phyloP scores from a whole-genome alignment of 192 early-diverging fungal species.

The Coemansia sp. region DNA sequence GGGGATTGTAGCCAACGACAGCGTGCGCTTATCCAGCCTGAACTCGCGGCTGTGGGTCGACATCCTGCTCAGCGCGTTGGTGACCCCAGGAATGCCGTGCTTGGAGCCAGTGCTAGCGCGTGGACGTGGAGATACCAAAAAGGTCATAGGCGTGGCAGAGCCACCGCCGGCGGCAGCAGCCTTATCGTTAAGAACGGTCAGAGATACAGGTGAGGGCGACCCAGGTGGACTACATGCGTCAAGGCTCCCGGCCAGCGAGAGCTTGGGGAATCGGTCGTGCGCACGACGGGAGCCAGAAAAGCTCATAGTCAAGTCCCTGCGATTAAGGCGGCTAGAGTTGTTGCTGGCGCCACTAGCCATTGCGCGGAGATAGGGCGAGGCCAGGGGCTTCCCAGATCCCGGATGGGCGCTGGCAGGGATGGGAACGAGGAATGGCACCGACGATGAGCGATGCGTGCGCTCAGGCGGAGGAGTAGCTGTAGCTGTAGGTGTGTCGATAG shows the following conservation, averaged over 20 bases:
- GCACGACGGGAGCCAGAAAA: constrained; percentile 19
- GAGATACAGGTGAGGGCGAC: constrained; percentile 25
- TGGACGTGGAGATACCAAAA: constrained; percentile 49
- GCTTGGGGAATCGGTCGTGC: constrained; percentile 42
- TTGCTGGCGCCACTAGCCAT: constrained; percentile 35
- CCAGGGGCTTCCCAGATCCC: constrained; percentile 13
- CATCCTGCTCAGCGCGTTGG: constrained; percentile 26
- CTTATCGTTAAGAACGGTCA: constrained; percentile 21
- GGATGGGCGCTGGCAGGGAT: constrained; percentile 19
- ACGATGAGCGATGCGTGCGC: constrained; percentile 54
- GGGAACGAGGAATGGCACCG: constrained; percentile 47
- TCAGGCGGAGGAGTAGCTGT: constrained; percentile 14
- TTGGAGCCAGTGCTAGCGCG: constrained; percentile 42
- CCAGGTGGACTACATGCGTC: constrained; percentile 25
- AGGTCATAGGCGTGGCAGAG: constrained; percentile 46
- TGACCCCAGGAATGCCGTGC: constrained; percentile 14
- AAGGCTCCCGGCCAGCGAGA: constrained; percentile 21
- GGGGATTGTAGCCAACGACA: constrained; percentile 39
- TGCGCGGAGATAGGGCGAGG: constrained; percentile 50
- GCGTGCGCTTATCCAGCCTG: constrained; percentile 33
- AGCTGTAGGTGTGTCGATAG: neutral
- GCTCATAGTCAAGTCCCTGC: constrained; percentile 18
- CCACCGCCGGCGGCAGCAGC: neutral
- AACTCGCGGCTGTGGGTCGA: constrained; percentile 36
- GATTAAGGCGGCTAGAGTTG: constrained; percentile 17